Conservation (phyloP, 768 basidiomycete species). For the Russula sp. region DNA sequence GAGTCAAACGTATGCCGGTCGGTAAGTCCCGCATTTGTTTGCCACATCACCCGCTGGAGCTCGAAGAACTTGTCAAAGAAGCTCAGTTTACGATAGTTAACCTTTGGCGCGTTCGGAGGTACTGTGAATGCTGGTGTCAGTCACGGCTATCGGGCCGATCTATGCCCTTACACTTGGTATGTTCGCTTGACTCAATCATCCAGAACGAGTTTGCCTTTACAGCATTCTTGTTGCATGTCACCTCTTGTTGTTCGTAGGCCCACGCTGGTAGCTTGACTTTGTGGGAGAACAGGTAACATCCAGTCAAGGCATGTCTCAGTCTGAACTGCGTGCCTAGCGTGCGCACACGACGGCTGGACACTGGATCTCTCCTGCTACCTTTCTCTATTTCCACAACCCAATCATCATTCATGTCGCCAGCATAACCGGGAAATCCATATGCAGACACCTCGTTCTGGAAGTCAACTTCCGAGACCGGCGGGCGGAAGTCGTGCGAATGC, state of each 20-base stretch:
- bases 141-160: not conserved
- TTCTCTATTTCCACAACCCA: slow-evolving; percentile 84
- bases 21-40: slow-evolving; percentile 91
- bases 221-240: slow-evolving; percentile 99
- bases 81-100: slow-evolving; percentile 87
- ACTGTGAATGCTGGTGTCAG: slow-evolving; percentile 43
- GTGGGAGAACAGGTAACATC: slow-evolving; percentile 97
- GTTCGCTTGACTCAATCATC: slow-evolving; percentile 84
- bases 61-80: slow-evolving; percentile 91
- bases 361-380: slow-evolving; percentile 55
- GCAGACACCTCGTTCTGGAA: slow-evolving; percentile 98
- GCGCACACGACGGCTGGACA: slow-evolving; percentile 64
- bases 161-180: slow-evolving; percentile 56
- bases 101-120: slow-evolving; percentile 59
- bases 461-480: slow-evolving; percentile 94
- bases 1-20: slow-evolving; percentile 95
- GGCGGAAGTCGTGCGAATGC: slow-evolving; percentile 92
- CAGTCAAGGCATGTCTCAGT: slow-evolving; percentile 76
- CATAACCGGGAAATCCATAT: slow-evolving; percentile 83
- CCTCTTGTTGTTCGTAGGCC: slow-evolving; percentile 98
- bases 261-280: slow-evolving; percentile 97
- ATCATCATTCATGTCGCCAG: slow-evolving; percentile 90
- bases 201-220: slow-evolving; percentile 84
- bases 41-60: slow-evolving; percentile 94
- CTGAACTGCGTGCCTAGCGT: slow-evolving; percentile 80